Conservation (phyloP, 1,139 yeast species). For the Blastobotrys indianensis region DNA sequence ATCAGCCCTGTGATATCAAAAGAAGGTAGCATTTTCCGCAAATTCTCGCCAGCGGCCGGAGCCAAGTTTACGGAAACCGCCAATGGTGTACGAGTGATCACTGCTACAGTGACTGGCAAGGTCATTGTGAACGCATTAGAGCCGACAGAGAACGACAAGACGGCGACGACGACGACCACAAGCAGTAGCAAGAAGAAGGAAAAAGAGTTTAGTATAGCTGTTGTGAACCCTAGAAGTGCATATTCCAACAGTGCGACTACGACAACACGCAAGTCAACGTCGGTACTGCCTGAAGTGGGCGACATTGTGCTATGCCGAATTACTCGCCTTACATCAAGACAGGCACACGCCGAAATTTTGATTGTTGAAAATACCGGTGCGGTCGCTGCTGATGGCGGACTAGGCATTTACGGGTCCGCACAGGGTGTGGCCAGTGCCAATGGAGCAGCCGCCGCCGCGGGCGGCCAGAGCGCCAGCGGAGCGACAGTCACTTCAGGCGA, state of each 20-base stretch:
- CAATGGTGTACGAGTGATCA: conserved; percentile 40
- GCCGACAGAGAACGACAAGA: conserved; percentile 14
- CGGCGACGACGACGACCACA: no score
- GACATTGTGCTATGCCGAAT: conserved; percentile 78
- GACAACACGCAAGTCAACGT: conserved; percentile 28
- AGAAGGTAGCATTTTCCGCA: conserved; percentile 30
- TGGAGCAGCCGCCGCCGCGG: conserved; percentile 36
- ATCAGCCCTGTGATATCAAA: conserved; percentile 42
- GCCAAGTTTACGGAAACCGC: conserved; percentile 22
- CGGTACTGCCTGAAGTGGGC: conserved; percentile 70
- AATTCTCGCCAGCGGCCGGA: conserved; percentile 48
- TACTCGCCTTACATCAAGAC: conserved; percentile 57
- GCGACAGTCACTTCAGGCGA: conserved; percentile 50
- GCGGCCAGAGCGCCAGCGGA: conserved; percentile 42
- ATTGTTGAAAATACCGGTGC: conserved; percentile 67
- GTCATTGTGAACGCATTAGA: conserved; percentile 30
- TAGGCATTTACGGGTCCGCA: conserved; percentile 54
- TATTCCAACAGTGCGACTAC: conserved; percentile 17
- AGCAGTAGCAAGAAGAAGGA: conserved; percentile 12
- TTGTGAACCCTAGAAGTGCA: conserved; percentile 21
- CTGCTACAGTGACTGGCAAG: conserved; percentile 62
- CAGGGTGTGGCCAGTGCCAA: conserved; percentile 28
- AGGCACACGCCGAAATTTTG: conserved; percentile 77
- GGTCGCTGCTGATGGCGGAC: conserved; percentile 56
- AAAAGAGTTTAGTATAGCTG: not conserved